Conservation (phyloP, 139 green algal genomes). For the Chara braunii region DNA sequence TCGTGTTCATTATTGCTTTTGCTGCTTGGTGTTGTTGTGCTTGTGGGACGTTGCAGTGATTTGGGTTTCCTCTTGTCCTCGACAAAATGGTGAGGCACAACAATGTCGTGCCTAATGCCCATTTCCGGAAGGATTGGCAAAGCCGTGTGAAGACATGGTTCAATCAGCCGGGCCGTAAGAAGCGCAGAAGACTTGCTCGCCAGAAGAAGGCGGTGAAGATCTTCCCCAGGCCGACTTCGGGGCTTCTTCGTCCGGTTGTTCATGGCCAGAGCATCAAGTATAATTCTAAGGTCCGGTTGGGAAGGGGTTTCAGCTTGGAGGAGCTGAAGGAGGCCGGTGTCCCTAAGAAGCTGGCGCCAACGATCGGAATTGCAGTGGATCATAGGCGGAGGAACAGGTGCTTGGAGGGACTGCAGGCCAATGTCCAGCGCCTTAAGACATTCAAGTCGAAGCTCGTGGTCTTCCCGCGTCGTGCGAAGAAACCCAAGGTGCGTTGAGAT, state of each 20-base stretch:
- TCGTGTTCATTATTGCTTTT: no score
- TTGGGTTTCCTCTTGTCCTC: no score
- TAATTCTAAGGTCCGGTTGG: constrained; percentile 86
- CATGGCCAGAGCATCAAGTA: constrained; percentile 85
- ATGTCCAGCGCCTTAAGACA: constrained; percentile 87
- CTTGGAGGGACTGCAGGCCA: constrained; percentile 88
- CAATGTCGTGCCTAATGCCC: constrained; percentile 33
- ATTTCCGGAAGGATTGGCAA: constrained; percentile 63
- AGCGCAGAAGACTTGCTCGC: constrained; percentile 62
- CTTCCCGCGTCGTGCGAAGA: constrained; percentile 82
- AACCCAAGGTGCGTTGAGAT: constrained; percentile 72
- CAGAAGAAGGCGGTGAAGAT: constrained; percentile 77
- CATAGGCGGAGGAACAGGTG: constrained; percentile 86
- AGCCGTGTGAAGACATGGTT: constrained; percentile 94
- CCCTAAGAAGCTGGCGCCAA: constrained; percentile 75
- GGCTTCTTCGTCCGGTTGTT: constrained; percentile 81
- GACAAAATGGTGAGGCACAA: constrained; percentile 43
- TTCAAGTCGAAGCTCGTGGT: constrained; percentile 94
- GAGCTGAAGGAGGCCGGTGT: constrained; percentile 99
- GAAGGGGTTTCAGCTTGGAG: constrained; percentile 90
- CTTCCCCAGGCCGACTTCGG: constrained; percentile 86
- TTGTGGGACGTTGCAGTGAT: no score
- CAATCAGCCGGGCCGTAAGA: constrained; percentile 96
- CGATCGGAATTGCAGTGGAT: constrained; percentile 95
- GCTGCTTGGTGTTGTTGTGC: no score